phyloP scores from a whole-genome alignment of 805 yeast species.

The Ogataea trehalophila region DNA sequence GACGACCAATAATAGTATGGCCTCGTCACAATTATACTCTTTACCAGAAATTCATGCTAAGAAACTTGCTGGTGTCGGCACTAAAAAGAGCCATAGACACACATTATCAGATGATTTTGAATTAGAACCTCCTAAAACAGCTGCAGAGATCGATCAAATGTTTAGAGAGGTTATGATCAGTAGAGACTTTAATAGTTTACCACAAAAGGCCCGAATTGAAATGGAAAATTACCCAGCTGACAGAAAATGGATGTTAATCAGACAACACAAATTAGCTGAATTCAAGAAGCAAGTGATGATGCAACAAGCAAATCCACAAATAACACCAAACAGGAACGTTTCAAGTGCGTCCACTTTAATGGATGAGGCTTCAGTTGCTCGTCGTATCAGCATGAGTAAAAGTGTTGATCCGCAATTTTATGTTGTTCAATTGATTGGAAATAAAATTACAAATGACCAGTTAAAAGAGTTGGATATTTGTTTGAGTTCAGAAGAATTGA shows the following conservation, averaged over 20 bases:
- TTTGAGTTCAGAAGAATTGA: constrained; percentile 68
- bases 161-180: constrained; percentile 77
- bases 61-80: constrained; percentile 20
- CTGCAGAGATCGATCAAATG: constrained; percentile 62
- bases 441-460: constrained; percentile 61
- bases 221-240: constrained; percentile 70
- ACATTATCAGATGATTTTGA: constrained; percentile 36
- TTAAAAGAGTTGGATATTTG: constrained; percentile 86
- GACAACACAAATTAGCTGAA: constrained; percentile 81
- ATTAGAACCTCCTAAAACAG: constrained; percentile 65
- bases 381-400: constrained; percentile 7
- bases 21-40: constrained; percentile 17
- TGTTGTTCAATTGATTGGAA: constrained; percentile 68
- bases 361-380: constrained; percentile 4
- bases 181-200: constrained; percentile 62
- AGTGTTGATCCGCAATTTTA: constrained; percentile 63
- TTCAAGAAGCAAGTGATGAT: constrained; percentile 42
- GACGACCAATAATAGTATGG: constrained; percentile 21
- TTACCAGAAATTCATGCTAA: constrained; percentile 27
- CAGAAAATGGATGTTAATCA: constrained; percentile 87
- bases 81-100: constrained; percentile 32
- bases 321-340: constrained; percentile 10
- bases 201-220: constrained; percentile 69
- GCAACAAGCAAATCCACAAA: constrained; percentile 6
- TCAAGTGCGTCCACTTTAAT: constrained; percentile 12